These are phyloP conservation scores for Nakaseomyces delphensis DNA, from an alignment of 1,139 yeast species.

Conservation along the genomic window DNA sequence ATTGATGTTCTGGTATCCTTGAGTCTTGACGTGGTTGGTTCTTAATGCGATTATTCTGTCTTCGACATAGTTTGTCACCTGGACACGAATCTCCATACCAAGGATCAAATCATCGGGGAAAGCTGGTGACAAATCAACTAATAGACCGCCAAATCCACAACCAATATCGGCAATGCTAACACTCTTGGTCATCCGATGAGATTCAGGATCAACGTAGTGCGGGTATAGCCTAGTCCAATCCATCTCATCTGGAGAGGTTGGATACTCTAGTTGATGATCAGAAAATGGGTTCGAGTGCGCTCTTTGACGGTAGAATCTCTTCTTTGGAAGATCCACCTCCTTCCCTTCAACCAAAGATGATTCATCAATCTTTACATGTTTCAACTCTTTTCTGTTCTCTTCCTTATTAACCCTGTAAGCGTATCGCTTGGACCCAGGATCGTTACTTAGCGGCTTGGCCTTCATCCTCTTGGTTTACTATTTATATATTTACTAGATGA, in stretches of 20 bases:
- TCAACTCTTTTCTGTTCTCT: slow-evolving; percentile 34
- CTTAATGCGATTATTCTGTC: slow-evolving; percentile 88
- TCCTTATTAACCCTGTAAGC: slow-evolving; percentile 30
- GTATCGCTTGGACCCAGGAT: slow-evolving; percentile 28
- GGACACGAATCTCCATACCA: slow-evolving; percentile 97
- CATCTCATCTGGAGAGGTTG: slow-evolving; percentile 72
- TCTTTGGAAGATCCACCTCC: slow-evolving; percentile 55
- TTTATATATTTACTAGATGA: background rate
- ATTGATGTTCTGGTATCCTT: slow-evolving; percentile 67
- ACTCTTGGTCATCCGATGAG: slow-evolving; percentile 38
- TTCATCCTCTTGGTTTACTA: no score
- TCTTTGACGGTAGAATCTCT: slow-evolving; percentile 87
- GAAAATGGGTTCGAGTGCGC: slow-evolving; percentile 98
- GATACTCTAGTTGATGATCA: slow-evolving; percentile 88
- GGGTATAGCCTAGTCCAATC: slow-evolving; percentile 81
- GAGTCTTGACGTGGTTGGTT: slow-evolving; percentile 28
- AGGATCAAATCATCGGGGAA: slow-evolving; percentile 66
- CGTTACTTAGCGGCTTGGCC: slow-evolving; percentile 20
- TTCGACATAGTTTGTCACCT: slow-evolving; percentile 93
- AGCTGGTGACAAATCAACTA: slow-evolving; percentile 69
- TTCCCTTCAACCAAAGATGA: slow-evolving; percentile 13
- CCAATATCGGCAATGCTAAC: slow-evolving; percentile 96
- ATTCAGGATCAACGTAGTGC: slow-evolving; percentile 37
- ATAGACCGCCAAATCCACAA: slow-evolving; percentile 94
- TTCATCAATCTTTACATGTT: slow-evolving; percentile 33